A percentile compares a stretch with the other conserved stretches of the same genome.
These are phyloP conservation scores for Aspergillus sojae DNA, from an alignment of 2,329 filamentous ascomycete genomes.

Conservation along the genomic window DNA sequence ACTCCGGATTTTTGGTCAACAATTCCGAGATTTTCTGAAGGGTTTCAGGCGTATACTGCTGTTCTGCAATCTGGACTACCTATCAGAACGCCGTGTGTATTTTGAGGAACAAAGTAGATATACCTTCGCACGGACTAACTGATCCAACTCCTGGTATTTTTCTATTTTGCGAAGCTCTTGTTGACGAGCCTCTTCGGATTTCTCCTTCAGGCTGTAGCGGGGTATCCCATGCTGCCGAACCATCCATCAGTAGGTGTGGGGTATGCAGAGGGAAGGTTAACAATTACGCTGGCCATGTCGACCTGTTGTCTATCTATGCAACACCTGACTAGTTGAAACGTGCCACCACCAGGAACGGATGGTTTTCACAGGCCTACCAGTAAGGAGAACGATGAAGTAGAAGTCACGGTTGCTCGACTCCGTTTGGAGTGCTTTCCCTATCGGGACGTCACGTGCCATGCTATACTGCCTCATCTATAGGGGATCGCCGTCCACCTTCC, in stretches of 20 bases:
- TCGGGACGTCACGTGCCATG: conserved; percentile 18
- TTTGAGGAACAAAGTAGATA: conserved; percentile 1
- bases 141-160: conserved; percentile 73
- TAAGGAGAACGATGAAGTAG: background rate
- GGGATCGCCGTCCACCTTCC: background rate
- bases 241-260: conserved; percentile 23
- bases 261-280: background rate
- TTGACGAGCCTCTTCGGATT: conserved; percentile 70
- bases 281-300: conserved; percentile 37
- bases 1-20: conserved; percentile 50
- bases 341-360: conserved; percentile 1
- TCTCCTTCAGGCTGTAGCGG: conserved; percentile 63
- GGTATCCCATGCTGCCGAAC: conserved; percentile 76
- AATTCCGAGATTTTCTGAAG: conserved; percentile 48
- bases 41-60: conserved; percentile 46
- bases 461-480: background rate
- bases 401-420: conserved; percentile 2
- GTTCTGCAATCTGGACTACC: conserved; percentile 37
- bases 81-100: conserved; percentile 15
- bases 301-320: conserved; percentile 3
- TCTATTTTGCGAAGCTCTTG: conserved; percentile 75
- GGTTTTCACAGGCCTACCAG: background rate
- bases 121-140: conserved; percentile 68
- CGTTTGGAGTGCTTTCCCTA: conserved; percentile 17
- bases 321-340: background rate